A percentile compares a stretch with the other conserved stretches of the same genome.
These are phyloP conservation scores for Penicillium bialowiezense DNA, from an alignment of 495 filamentous ascomycete genomes.

Conservation along the genomic window DNA sequence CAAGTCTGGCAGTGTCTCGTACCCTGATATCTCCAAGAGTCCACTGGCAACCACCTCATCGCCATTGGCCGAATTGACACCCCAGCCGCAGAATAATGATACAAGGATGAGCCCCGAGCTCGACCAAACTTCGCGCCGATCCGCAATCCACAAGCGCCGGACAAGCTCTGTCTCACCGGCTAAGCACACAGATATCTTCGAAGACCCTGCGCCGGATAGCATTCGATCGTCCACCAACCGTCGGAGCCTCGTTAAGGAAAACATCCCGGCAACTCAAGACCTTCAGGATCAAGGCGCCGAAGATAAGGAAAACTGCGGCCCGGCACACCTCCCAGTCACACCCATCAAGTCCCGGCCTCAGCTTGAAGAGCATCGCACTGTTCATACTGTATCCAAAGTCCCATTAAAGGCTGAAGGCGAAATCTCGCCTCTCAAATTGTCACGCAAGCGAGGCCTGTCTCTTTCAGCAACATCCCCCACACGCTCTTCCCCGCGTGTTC, in stretches of 20 bases:
- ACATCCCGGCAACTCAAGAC: conserved; percentile 1
- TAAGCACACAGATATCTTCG: conserved; percentile 20
- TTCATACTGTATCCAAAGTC: conserved; percentile 74
- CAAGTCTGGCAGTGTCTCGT: conserved; percentile 15
- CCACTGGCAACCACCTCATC: conserved; percentile 17
- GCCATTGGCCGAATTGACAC: conserved; percentile 18
- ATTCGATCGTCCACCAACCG: background rate
- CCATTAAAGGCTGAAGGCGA: conserved; percentile 68
- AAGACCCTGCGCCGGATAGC: conserved; percentile 13
- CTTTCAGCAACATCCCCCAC: conserved; percentile 37
- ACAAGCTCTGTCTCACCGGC: conserved; percentile 12
- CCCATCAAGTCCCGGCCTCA: conserved; percentile 23
- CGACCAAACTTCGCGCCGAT: background rate
- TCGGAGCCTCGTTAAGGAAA: background rate
- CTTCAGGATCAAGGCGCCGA: conserved; percentile 21
- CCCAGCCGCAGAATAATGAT: conserved; percentile 11
- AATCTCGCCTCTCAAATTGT: conserved; percentile 54
- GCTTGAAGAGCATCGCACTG: conserved; percentile 36
- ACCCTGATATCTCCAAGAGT: conserved; percentile 24
- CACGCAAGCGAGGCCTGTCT: conserved; percentile 53
- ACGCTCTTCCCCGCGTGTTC: conserved; percentile 34
- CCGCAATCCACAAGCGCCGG: conserved; percentile 2
- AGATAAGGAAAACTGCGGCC: conserved; percentile 33
- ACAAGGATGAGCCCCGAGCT: conserved; percentile 7
- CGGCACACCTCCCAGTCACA: conserved; percentile 31